Conservation (phyloP, 345 rosid genomes). For the Sisymbrium altissimum region DNA sequence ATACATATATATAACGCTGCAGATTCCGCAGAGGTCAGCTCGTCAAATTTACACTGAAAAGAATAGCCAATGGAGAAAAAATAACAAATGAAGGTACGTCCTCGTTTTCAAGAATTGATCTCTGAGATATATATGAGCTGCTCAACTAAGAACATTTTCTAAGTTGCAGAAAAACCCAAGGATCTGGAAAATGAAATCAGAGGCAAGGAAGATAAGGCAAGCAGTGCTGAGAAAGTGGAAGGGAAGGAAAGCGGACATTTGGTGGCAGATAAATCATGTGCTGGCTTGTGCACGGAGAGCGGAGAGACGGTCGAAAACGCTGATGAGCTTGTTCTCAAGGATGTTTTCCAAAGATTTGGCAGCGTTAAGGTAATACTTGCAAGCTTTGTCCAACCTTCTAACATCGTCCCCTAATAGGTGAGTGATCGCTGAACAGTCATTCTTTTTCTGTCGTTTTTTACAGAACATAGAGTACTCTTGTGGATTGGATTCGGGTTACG, state of each 20-base stretch:
- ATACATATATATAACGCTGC: conserved; percentile 8
- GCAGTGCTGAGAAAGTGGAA: conserved; percentile 7
- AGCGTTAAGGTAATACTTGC: conserved; percentile 36
- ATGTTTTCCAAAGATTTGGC: conserved; percentile 43
- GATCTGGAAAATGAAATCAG: background rate
- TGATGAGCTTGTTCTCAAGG: conserved; percentile 35
- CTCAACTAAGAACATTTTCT: background rate
- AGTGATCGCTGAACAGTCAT: background rate
- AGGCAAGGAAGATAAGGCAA: background rate
- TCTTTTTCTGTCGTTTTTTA: background rate
- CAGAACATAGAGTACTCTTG: conserved; percentile 43
- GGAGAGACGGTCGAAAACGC: conserved; percentile 1
- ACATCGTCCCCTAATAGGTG: background rate
- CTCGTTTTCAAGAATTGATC: background rate
- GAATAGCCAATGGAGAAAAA: conserved; percentile 10
- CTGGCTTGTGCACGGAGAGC: conserved; percentile 21
- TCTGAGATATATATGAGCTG: background rate
- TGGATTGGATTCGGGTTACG: conserved; percentile 43
- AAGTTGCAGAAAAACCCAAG: conserved; percentile 15
- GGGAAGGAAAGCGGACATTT: background rate
- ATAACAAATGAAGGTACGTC: conserved; percentile 7
- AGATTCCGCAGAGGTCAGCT: conserved; percentile 44
- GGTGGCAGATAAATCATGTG: conserved; percentile 8
- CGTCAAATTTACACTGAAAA: conserved; percentile 42
- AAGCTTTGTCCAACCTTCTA: background rate